Percentiles rank a stretch among this genome's conserved stretches.
Evolutionary conservation across 2,329 filamentous ascomycete species (phyloP).

Genomic region (Hirsutella rhossiliensis): DNA sequence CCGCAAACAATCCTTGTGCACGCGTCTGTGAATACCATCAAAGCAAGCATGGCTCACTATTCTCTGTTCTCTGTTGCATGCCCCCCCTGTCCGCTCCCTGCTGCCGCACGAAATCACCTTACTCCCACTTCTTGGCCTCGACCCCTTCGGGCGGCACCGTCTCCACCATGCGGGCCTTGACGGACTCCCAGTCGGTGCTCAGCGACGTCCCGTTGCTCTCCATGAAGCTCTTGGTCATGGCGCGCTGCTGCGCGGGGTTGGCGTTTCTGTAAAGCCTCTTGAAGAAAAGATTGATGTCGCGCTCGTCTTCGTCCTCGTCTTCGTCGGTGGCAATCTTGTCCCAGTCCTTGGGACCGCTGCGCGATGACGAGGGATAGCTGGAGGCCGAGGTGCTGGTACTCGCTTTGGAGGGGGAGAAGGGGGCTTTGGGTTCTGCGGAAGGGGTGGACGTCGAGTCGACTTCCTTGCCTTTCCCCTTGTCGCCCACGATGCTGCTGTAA

Average conservation of each 20-base stretch:
- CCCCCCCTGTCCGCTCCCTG: neutral
- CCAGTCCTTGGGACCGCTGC: constrained; percentile 79
- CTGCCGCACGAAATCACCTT: constrained; percentile 3
- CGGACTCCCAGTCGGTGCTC: constrained; percentile 85
- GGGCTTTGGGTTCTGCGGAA: too few species aligned
- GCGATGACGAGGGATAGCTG: constrained; percentile 77
- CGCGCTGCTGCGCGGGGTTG: constrained; percentile 68
- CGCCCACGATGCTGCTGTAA: too few species aligned
- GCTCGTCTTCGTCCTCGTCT: constrained; percentile 43
- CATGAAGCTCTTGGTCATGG: constrained; percentile 95
- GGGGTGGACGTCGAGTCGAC: too few species aligned
- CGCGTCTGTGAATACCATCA: too few species aligned
- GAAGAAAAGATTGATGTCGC: constrained; percentile 70
- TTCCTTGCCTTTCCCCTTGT: too few species aligned
- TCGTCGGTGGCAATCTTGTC: constrained; percentile 55
- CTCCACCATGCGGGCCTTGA: constrained; percentile 59
- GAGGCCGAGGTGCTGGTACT: constrained; percentile 24
- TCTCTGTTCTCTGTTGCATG: too few species aligned
- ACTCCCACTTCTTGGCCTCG: constrained; percentile 59
- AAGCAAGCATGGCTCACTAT: too few species aligned
- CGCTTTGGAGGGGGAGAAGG: too few species aligned
- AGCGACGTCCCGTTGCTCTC: constrained; percentile 90
- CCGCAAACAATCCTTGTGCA: too few species aligned
- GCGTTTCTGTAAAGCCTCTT: constrained; percentile 74
- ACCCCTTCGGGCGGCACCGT: constrained; percentile 66